phyloP scores from a whole-genome alignment of 768 basidiomycete genomes.

The Suillus americanus region DNA sequence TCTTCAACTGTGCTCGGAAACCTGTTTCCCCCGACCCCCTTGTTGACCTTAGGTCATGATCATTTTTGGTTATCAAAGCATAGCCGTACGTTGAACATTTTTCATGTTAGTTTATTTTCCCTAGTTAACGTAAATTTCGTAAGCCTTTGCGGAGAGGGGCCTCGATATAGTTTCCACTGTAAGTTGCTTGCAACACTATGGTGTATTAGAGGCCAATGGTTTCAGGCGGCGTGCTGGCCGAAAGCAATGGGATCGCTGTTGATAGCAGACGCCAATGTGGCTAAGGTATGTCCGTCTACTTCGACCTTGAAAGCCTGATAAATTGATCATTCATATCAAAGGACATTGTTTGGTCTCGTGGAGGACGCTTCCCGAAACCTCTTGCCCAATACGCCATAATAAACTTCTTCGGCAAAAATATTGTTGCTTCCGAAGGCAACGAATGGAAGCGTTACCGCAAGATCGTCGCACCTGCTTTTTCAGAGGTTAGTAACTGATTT shows the following conservation, averaged over 20 bases:
- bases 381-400: constrained; percentile 44
- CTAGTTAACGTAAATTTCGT: not conserved
- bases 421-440: constrained; percentile 61
- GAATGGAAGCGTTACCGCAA: constrained; percentile 67
- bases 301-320: no score
- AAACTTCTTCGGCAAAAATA: constrained; percentile 57
- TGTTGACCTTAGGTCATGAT: constrained; percentile 9
- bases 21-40: constrained; percentile 2
- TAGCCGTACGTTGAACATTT: constrained; percentile 3
- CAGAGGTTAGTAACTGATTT: constrained; percentile 23
- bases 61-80: constrained; percentile 7
- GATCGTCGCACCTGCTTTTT: constrained; percentile 64
- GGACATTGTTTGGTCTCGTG: constrained; percentile 22
- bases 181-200: constrained; percentile 14
- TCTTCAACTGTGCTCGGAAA: constrained; percentile 2
- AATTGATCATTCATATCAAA: constrained; percentile 4
- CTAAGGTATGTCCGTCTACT: constrained; percentile 32
- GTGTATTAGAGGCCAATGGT: not conserved
- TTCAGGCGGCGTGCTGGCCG: constrained; percentile 14
- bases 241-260: not conserved
- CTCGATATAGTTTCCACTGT: constrained; percentile 39
- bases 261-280: constrained; percentile 41
- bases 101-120: not conserved
- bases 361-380: constrained; percentile 53
- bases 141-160: constrained; percentile 34